A percentile compares a stretch with the other conserved stretches of the same genome.
These are phyloP conservation scores for Priceomyces haplophilus DNA, from an alignment of 805 yeast genomes.

Conservation along the genomic window DNA sequence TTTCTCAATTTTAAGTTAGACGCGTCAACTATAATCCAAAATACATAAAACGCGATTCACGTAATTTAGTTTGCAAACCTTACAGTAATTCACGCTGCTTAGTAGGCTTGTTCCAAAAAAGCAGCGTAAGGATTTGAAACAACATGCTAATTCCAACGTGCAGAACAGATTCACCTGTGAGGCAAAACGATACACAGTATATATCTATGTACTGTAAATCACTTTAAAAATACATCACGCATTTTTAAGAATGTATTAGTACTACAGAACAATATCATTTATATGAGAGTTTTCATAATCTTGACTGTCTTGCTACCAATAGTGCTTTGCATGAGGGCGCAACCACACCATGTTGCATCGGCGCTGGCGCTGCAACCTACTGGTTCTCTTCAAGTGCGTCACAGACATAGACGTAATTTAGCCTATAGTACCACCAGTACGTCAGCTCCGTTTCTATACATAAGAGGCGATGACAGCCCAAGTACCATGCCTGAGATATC, in stretches of 20 bases:
- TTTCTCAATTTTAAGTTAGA: background rate
- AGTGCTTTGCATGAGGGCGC: background rate
- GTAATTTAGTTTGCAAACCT: conserved; percentile 1
- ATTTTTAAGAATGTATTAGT: background rate
- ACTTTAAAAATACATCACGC: too few relatives aligned
- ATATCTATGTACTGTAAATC: background rate
- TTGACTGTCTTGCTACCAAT: background rate
- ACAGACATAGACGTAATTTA: background rate
- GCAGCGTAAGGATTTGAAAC: background rate
- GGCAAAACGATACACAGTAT: background rate
- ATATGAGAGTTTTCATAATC: background rate
- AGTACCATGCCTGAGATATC: background rate
- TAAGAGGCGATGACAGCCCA: background rate
- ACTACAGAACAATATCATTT: background rate
- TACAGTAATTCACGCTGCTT: background rate
- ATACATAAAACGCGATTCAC: conserved; percentile 7
- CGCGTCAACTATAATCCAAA: background rate
- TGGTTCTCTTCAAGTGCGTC: background rate
- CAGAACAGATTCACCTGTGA: too few relatives aligned
- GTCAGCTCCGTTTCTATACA: background rate
- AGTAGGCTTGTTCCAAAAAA: background rate
- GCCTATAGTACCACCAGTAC: background rate
- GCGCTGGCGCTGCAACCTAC: conserved; percentile 1
- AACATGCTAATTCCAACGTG: too few relatives aligned
- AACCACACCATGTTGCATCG: background rate